phyloP scores from a whole-genome alignment of 2,329 filamentous ascomycete genomes.

The Trichophyton benhamiae region DNA sequence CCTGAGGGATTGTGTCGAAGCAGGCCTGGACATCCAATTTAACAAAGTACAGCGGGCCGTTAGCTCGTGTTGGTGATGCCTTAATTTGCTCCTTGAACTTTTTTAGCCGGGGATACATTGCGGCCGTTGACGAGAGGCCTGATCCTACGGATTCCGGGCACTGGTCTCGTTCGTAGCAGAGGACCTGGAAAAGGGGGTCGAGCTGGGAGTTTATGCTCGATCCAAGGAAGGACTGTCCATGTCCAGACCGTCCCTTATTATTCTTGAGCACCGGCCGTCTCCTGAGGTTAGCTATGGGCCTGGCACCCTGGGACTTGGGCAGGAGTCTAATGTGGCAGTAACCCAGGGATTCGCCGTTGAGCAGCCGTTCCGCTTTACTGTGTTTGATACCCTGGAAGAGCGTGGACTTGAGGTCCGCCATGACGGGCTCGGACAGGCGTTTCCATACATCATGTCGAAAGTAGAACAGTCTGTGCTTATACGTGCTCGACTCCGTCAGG shows the following conservation, averaged over 20 bases:
- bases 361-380: constrained; percentile 43
- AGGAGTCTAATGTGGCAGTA: constrained; percentile 69
- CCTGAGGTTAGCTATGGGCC: constrained; percentile 79
- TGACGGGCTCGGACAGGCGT: constrained; percentile 58
- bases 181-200: constrained; percentile 59
- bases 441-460: constrained; percentile 92
- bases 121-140: constrained; percentile 66
- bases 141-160: constrained; percentile 57
- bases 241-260: constrained; percentile 15
- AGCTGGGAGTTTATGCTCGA: constrained; percentile 59
- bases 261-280: constrained; percentile 41
- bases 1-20: constrained; percentile 90
- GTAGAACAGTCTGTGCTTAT: constrained; percentile 76
- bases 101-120: constrained; percentile 64
- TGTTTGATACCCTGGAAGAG: constrained; percentile 70
- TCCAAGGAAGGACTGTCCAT: constrained; percentile 45
- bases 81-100: constrained; percentile 54
- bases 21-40: constrained; percentile 87
- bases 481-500: constrained; percentile 74
- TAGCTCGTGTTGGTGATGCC: constrained; percentile 27
- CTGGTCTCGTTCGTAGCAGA: constrained; percentile 60
- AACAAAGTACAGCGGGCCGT: constrained; percentile 57
- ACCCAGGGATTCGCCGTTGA: constrained; percentile 55
- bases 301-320: constrained; percentile 63
- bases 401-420: constrained; percentile 51